These are phyloP conservation scores for Suillus placidus DNA, from an alignment of 768 basidiomycete genomes.

Conservation along the genomic window DNA sequence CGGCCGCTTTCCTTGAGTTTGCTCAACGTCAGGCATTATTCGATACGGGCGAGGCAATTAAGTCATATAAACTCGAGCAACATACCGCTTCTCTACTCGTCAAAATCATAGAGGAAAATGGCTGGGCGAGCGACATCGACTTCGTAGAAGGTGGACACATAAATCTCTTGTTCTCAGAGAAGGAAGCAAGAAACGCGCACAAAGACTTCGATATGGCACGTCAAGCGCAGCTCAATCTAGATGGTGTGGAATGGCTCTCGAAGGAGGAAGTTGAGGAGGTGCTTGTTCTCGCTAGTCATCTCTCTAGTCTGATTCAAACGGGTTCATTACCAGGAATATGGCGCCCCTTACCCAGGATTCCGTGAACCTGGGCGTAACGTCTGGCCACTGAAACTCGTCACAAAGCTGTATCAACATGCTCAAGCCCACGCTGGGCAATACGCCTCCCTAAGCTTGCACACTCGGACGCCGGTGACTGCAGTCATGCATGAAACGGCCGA, in stretches of 20 bases:
- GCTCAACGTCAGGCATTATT: slow-evolving; percentile 36
- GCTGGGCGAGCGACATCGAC: slow-evolving; percentile 56
- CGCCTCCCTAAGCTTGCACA: slow-evolving; percentile 61
- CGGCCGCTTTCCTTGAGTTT: slow-evolving; percentile 52
- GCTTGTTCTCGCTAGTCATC: slow-evolving; percentile 13
- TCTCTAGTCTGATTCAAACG: neutral
- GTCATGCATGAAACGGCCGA: slow-evolving; percentile 25
- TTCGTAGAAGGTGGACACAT: slow-evolving; percentile 61
- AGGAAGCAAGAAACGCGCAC: slow-evolving; percentile 41
- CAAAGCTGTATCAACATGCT: slow-evolving; percentile 56
- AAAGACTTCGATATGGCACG: slow-evolving; percentile 57
- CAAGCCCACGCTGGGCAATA: slow-evolving; percentile 24
- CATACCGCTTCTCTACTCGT: slow-evolving; percentile 55
- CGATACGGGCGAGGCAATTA: slow-evolving; percentile 57
- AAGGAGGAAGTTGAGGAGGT: slow-evolving; percentile 53
- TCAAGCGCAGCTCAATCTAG: slow-evolving; percentile 51
- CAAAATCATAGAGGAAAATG: slow-evolving; percentile 47
- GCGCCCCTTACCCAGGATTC: slow-evolving; percentile 53
- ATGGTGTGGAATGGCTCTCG: slow-evolving; percentile 47
- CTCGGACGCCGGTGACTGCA: slow-evolving; percentile 68
- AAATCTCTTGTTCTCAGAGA: slow-evolving; percentile 48
- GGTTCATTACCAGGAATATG: slow-evolving; percentile 26
- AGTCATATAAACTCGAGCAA: slow-evolving; percentile 56
- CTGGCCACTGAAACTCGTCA: slow-evolving; percentile 84
- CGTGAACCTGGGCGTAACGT: slow-evolving; percentile 62